Conservation (phyloP, 345 rosid genomes). For the Lepidium aucheri region DNA sequence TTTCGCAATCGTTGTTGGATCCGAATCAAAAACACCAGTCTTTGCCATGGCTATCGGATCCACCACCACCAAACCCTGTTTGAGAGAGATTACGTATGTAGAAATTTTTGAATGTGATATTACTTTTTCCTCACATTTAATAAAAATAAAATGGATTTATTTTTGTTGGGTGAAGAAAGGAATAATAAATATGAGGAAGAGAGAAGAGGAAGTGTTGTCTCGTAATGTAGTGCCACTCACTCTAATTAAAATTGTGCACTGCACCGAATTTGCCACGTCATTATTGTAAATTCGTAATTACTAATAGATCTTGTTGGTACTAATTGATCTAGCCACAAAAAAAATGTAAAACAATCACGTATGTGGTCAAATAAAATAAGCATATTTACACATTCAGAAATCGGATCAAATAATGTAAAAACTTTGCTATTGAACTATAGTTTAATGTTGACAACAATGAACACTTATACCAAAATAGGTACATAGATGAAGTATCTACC, state of each 20-base stretch:
- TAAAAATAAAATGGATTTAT: neutral
- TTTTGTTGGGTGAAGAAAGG: neutral
- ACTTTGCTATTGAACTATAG: too few species aligned
- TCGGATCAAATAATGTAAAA: too few species aligned
- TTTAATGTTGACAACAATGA: too few species aligned
- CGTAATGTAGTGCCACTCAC: conserved; percentile 11
- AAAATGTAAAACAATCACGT: too few species aligned
- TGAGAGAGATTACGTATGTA: neutral
- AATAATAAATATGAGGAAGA: conserved; percentile 16
- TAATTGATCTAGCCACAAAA: too few species aligned
- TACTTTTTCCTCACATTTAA: neutral
- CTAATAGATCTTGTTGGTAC: too few species aligned
- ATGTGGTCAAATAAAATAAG: too few species aligned
- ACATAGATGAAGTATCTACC: too few species aligned
- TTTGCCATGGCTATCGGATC: conserved; percentile 49
- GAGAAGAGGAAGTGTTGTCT: conserved; percentile 11
- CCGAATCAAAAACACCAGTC: conserved; percentile 50
- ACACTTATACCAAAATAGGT: too few species aligned
- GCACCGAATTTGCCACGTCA: conserved; percentile 26
- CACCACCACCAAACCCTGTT: conserved; percentile 13
- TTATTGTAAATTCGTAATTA: neutral
- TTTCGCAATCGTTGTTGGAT: conserved; percentile 51
- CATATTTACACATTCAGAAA: too few species aligned
- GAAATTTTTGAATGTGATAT: neutral
- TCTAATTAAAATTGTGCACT: conserved; percentile 19